Percentiles rank a stretch among this genome's conserved stretches.
Evolutionary conservation across 2,329 filamentous ascomycete genomes (phyloP).

Genomic region (Aspergillus alliaceus): DNA sequence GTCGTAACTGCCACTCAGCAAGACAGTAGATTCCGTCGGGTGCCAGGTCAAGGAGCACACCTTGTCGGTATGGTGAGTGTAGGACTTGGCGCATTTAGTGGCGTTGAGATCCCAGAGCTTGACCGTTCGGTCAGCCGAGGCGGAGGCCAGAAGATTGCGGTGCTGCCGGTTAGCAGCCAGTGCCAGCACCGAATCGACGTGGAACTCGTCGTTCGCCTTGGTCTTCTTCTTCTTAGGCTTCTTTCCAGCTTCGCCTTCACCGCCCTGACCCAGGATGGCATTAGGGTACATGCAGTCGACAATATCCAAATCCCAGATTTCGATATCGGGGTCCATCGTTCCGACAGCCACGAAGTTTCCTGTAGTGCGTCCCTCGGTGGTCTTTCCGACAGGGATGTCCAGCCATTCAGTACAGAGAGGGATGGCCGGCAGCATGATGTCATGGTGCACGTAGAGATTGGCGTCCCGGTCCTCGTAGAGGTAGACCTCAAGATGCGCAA

Average conservation of each 20-base stretch:
- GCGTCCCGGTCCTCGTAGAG: slow-evolving; percentile 94
- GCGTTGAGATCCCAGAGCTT: slow-evolving; percentile 98
- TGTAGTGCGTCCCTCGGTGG: slow-evolving; percentile 61
- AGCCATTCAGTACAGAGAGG: slow-evolving; percentile 96
- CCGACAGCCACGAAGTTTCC: slow-evolving; percentile 95
- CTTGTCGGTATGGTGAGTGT: slow-evolving; percentile 94
- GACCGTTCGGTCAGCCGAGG: slow-evolving; percentile 93
- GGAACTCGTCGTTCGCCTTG: slow-evolving; percentile 86
- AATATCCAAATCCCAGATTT: slow-evolving; percentile 95
- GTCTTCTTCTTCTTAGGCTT: slow-evolving; percentile 84
- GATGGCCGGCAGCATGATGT: slow-evolving; percentile 98
- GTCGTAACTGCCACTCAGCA: slow-evolving; percentile 93
- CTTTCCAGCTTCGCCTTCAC: slow-evolving; percentile 49
- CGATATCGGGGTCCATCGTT: slow-evolving; percentile 97
- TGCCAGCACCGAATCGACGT: slow-evolving; percentile 89
- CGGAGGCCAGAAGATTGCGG: slow-evolving; percentile 89
- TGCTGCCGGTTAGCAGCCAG: slow-evolving; percentile 91
- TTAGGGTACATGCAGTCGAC: slow-evolving; percentile 98
- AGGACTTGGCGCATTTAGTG: slow-evolving; percentile 89
- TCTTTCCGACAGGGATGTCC: slow-evolving; percentile 81
- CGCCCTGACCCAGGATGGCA: slow-evolving; percentile 82
- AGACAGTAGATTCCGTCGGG: slow-evolving; percentile 77
- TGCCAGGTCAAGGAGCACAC: slow-evolving; percentile 97
- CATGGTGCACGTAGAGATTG: slow-evolving; percentile 98
- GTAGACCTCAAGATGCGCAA: slow-evolving; percentile 94